phyloP scores from a whole-genome alignment of 192 early-diverging fungal genomes.

The Irineochytrium annulatum region DNA sequence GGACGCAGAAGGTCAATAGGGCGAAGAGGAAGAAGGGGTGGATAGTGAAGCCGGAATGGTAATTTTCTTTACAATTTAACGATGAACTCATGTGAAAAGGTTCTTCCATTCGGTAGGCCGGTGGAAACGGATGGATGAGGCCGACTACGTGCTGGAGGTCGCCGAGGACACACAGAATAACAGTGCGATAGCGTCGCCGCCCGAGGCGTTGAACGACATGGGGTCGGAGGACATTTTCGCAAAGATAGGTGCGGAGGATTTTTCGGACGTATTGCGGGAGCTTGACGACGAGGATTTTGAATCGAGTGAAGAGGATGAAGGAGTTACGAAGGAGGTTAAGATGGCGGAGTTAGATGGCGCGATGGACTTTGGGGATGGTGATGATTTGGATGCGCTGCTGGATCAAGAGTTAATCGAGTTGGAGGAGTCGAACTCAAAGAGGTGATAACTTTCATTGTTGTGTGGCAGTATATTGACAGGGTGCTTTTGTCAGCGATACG shows the following conservation, averaged over 20 bases:
- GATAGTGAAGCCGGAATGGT: slow-evolving; percentile 60
- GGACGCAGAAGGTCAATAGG: slow-evolving; percentile 71
- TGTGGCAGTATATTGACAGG: too few species aligned
- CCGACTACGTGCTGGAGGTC: slow-evolving; percentile 51
- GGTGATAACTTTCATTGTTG: too few species aligned
- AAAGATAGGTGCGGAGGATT: slow-evolving; percentile 1
- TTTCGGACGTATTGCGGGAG: background rate
- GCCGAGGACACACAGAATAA: background rate
- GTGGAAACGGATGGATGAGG: slow-evolving; percentile 71
- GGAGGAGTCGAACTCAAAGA: too few species aligned
- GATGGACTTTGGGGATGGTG: slow-evolving; percentile 31
- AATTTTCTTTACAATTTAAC: slow-evolving; percentile 27
- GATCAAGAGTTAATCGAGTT: too few species aligned
- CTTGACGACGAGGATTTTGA: background rate
- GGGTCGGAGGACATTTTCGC: background rate
- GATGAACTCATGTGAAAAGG: slow-evolving; percentile 35
- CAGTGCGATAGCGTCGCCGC: background rate
- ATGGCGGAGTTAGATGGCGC: slow-evolving; percentile 22
- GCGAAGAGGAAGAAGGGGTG: slow-evolving; percentile 42
- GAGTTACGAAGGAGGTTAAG: slow-evolving; percentile 18
- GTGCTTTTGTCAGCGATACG: too few species aligned
- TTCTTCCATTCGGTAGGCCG: slow-evolving; percentile 65
- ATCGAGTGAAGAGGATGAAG: slow-evolving; percentile 10
- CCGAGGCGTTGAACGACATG: background rate
- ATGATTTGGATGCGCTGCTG: slow-evolving; percentile 35